Percentiles rank a stretch among this genome's conserved stretches.
Conservation (phyloP, 805 yeast genomes). For the Ogataea trehaloabstinens region DNA sequence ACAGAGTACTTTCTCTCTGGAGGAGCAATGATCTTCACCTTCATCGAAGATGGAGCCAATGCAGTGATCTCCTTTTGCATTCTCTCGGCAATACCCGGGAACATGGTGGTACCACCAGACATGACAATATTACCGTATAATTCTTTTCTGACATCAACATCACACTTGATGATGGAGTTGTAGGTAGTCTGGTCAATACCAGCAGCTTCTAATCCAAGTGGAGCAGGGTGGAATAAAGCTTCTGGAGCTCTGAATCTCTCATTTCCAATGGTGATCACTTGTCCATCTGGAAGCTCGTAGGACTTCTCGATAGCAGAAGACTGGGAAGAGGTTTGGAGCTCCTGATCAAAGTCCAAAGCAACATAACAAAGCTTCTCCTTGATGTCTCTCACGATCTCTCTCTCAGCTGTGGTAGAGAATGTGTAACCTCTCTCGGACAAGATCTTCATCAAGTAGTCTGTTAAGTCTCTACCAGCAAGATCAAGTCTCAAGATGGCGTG, state of each 20-base stretch:
- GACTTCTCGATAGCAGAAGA: conserved; percentile 97
- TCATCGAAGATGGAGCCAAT: conserved; percentile 99
- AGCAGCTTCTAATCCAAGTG: conserved; percentile 85
- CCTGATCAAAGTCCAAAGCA: conserved; percentile 98
- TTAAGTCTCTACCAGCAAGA: conserved; percentile 99
- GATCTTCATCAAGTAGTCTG: conserved; percentile 98
- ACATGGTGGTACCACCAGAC: conserved; percentile 99
- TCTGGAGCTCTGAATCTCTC: conserved; percentile 99
- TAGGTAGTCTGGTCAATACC: conserved; percentile 98
- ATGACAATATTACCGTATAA: conserved; percentile 98
- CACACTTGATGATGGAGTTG: conserved; percentile 97
- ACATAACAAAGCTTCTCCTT: conserved; percentile 99
- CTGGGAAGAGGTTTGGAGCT: conserved; percentile 98
- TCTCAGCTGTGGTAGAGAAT: conserved; percentile 98
- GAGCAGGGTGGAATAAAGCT: conserved; percentile 98
- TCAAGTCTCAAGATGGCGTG: conserved; percentile 98
- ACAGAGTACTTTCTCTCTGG: conserved; percentile 99
- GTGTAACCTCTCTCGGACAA: conserved; percentile 98
- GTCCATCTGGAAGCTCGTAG: conserved; percentile 99
- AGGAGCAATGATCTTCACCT: conserved; percentile 98
- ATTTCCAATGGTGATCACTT: conserved; percentile 98
- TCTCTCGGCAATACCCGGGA: conserved; percentile 99
- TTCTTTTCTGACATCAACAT: conserved; percentile 98
- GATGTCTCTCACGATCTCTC: conserved; percentile 92
- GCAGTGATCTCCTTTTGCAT: conserved; percentile 99